These are phyloP conservation scores for Lycium ferocissimum DNA, from an alignment of 257 asterid species.

Conservation along the genomic window DNA sequence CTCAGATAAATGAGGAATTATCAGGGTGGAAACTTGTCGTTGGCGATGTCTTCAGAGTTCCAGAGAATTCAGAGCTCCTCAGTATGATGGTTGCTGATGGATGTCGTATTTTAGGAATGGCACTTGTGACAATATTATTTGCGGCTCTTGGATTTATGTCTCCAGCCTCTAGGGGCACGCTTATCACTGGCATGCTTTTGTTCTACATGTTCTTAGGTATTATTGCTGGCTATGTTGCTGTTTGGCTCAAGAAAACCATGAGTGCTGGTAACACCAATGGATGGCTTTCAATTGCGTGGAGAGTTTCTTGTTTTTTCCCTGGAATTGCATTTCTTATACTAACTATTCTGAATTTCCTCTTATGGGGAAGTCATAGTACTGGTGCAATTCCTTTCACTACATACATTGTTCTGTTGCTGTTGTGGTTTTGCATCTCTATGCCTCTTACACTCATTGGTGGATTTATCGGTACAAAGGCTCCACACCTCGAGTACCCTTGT, in stretches of 20 bases:
- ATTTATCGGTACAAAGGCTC: conserved; percentile 29
- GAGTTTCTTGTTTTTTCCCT: conserved; percentile 39
- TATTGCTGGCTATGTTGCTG: conserved; percentile 39
- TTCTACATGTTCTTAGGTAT: conserved; percentile 38
- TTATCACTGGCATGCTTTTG: conserved; percentile 41
- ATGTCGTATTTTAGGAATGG: conserved; percentile 40
- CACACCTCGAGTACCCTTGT: conserved; percentile 32
- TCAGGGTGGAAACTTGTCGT: conserved; percentile 41
- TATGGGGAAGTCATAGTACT: conserved; percentile 41
- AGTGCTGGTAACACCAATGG: conserved; percentile 29
- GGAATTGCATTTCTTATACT: conserved; percentile 38
- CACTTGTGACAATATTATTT: conserved; percentile 35
- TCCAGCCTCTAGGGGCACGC: conserved; percentile 38
- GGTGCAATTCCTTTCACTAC: conserved; percentile 41
- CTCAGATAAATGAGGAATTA: conserved; percentile 37
- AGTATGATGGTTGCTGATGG: conserved; percentile 40
- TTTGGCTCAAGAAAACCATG: conserved; percentile 37
- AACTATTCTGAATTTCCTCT: conserved; percentile 35
- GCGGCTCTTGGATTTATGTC: conserved; percentile 44
- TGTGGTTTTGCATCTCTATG: conserved; percentile 40
- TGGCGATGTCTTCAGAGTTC: conserved; percentile 38
- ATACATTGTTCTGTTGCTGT: conserved; percentile 30
- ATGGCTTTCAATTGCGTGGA: conserved; percentile 37
- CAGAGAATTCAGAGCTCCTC: conserved; percentile 28
- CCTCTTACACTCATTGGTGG: conserved; percentile 42